A percentile compares a stretch with the other conserved stretches of the same genome.
phyloP scores from a whole-genome alignment of 2,329 filamentous ascomycete species.

The Colletotrichum lupini region DNA sequence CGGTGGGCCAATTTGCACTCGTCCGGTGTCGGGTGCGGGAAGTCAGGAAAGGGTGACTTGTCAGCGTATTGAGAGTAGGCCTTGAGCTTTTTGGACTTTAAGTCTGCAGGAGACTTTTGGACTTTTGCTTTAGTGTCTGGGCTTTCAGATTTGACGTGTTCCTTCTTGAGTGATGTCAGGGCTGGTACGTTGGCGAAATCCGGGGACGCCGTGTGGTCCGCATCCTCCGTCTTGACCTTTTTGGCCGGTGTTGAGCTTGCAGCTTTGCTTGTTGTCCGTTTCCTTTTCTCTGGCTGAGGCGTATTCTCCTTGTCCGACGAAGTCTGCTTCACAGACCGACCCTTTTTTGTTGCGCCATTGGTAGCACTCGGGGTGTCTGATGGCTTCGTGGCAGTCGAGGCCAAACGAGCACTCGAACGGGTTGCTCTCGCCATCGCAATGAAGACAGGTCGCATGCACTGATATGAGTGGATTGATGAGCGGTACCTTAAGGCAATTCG shows the following conservation, averaged over 20 bases:
- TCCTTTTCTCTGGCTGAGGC: conserved; percentile 22
- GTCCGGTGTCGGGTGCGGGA: conserved; percentile 70
- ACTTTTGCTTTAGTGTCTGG: conserved; percentile 3
- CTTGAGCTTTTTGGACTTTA: conserved; percentile 56
- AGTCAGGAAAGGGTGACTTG: conserved; percentile 74
- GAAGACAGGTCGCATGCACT: not conserved
- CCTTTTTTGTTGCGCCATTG: not conserved
- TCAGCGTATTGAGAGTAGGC: conserved; percentile 52
- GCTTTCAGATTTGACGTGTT: conserved; percentile 23
- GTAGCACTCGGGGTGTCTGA: not conserved
- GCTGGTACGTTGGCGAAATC: conserved; percentile 6
- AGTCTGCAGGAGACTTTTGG: conserved; percentile 37
- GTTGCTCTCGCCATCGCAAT: conserved; percentile 32
- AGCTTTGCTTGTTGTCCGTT: conserved; percentile 11
- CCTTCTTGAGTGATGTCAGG: conserved; percentile 23
- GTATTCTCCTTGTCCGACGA: not conserved
- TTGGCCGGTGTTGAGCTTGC: conserved; percentile 20
- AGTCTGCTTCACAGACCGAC: not conserved
- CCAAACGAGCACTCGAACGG: conserved; percentile 32
- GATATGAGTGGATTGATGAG: no score
- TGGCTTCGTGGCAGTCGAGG: conserved; percentile 5
- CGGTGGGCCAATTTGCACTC: conserved; percentile 77
- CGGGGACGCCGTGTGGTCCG: not conserved
- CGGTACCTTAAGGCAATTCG: not conserved
- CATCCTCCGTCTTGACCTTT: conserved; percentile 36